Evolutionary conservation across 2,329 filamentous ascomycete genomes (phyloP).

Genomic region (Calonectria pseudoturangicola): DNA sequence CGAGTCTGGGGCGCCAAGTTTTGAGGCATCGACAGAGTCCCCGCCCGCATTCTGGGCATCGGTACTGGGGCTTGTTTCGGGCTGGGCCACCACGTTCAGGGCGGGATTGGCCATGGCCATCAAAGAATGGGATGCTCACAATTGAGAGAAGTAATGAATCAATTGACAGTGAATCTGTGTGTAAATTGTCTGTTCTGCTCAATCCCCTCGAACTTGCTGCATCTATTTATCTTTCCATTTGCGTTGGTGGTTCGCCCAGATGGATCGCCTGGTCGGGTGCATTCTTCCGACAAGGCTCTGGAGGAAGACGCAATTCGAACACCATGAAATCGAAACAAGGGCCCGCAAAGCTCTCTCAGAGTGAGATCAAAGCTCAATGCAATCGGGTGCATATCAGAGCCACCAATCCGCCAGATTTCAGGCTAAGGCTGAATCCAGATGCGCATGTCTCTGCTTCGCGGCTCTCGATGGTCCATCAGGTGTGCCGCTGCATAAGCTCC

Average conservation of each 20-base stretch:
- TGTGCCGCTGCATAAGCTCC: constrained; percentile 2
- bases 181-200: neutral
- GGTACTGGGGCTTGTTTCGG: neutral
- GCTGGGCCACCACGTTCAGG: neutral
- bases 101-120: neutral
- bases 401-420: constrained; percentile 35
- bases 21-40: neutral
- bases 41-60: neutral
- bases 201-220: neutral
- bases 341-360: constrained; percentile 37
- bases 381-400: neutral
- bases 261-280: neutral
- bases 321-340: constrained; percentile 24
- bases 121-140: too few relatives aligned
- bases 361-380: neutral
- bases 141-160: neutral
- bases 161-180: neutral
- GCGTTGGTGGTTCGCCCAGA: too few relatives aligned
- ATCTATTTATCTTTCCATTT: constrained; percentile 7
- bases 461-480: constrained; percentile 4
- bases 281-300: constrained; percentile 2
- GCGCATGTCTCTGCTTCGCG: constrained; percentile 4
- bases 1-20: neutral
- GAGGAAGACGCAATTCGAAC: constrained; percentile 11
- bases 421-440: constrained; percentile 43